Base-by-base conservation (phyloP, 441 rosid species). In the Breynia disticha region DNA sequence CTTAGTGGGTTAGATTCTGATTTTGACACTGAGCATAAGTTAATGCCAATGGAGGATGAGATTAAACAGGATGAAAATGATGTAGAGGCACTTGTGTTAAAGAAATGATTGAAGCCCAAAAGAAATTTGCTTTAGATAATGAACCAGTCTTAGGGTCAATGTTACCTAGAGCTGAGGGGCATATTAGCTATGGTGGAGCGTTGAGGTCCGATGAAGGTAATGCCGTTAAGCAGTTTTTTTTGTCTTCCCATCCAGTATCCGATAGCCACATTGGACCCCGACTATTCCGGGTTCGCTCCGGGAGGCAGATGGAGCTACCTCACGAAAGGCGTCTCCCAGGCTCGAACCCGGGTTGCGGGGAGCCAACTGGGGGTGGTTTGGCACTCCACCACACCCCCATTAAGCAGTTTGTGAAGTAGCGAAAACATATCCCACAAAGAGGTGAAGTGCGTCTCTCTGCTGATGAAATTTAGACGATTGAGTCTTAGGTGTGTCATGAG, bases 381-480 rank as follows among this genome's bases (percentile, higher is more conserved):
- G n/a, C n/a, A n/a, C n/a, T n/a, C n/a, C n/a, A n/a, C n/a, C n/a
- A n/a, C n/a, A n/a, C n/a, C n/a, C n/a, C n/a, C n/a, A 87, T 91
- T 66, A 95, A 96, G 1, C 96, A 87, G 75, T 87, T 87, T 65
- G 98, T 87, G 54, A 96, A 91, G 61, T 95, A 91, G 78, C 93
- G 98, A 52, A 90, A 90, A 68, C 94, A 96, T 80, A 90, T 90
- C 47, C 98, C 96, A 0, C 85, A 94, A 49, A 86, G 98, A 86
- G 98, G 98, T 61, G 98, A 91, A 79, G 98, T 91, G 76, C 96
- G 96, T 79, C 83, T 91, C 41, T 83, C 88, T 18, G 96, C 96
- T 1, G 98, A 91, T 9, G 96, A 87, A 75, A 91, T 91, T 76
- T 78, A 71, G 55, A 91, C 79, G 71, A 87, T 83, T 59, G 96